phyloP scores from a whole-genome alignment of 306 rosid species.

The Castanospermum australe region DNA sequence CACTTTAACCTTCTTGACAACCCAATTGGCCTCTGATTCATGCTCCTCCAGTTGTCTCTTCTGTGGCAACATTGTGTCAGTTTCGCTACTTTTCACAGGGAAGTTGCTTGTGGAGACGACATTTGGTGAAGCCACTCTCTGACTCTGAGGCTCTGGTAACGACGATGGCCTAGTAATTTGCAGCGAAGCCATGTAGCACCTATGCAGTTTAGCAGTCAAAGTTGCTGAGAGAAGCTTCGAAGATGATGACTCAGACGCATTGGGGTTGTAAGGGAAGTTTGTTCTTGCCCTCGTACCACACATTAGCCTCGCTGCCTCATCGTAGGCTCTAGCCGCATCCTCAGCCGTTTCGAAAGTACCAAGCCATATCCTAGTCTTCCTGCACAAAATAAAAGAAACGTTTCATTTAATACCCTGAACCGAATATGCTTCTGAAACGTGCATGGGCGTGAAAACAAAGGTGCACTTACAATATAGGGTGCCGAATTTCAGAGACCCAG shows the following conservation, averaged over 20 bases:
- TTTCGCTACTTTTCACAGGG: constrained; percentile 17
- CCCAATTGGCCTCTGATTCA: constrained; percentile 44
- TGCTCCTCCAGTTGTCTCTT: constrained; percentile 29
- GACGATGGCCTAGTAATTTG: constrained; percentile 62
- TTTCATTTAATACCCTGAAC: not conserved
- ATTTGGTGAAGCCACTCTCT: constrained; percentile 26
- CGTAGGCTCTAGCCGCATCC: constrained; percentile 92
- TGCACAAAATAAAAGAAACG: constrained; percentile 35
- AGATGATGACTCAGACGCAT: constrained; percentile 65
- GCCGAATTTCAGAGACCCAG: constrained; percentile 99
- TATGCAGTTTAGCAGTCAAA: constrained; percentile 81
- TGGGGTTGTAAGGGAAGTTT: constrained; percentile 85
- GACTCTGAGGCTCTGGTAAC: constrained; percentile 48
- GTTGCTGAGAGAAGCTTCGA: constrained; percentile 90
- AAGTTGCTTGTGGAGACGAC: constrained; percentile 23
- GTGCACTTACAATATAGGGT: constrained; percentile 78
- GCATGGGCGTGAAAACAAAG: not conserved
- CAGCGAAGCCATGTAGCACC: constrained; percentile 82
- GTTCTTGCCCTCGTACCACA: constrained; percentile 87
- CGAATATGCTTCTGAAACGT: not conserved
- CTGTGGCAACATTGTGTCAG: constrained; percentile 25
- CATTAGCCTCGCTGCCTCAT: constrained; percentile 95
- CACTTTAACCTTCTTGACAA: constrained; percentile 51
- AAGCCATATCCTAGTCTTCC: constrained; percentile 96
- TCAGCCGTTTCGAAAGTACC: constrained; percentile 97